These are phyloP conservation scores for Brassica incana DNA, from an alignment of 345 rosid genomes.

Conservation along the genomic window DNA sequence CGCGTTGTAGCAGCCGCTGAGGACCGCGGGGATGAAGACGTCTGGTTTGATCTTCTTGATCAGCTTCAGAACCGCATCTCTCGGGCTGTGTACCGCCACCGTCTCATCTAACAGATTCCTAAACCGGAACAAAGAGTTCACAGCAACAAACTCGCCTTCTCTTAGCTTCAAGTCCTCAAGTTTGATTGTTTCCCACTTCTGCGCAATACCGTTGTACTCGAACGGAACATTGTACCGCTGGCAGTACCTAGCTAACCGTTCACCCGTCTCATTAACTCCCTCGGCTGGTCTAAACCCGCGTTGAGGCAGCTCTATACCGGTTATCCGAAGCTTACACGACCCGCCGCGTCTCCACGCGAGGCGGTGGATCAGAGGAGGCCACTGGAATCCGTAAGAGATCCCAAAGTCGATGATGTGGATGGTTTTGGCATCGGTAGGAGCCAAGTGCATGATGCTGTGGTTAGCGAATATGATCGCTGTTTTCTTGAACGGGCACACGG, in stretches of 20 bases:
- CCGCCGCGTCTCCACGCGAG: slow-evolving; percentile 57
- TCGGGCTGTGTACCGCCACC: slow-evolving; percentile 53
- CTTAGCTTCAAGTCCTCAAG: slow-evolving; percentile 57
- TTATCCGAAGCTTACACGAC: slow-evolving; percentile 74
- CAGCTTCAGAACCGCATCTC: slow-evolving; percentile 54
- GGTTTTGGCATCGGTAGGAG: slow-evolving; percentile 43
- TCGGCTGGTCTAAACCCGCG: slow-evolving; percentile 79
- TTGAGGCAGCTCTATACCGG: slow-evolving; percentile 83
- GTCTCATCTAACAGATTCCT: slow-evolving; percentile 75
- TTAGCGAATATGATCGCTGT: slow-evolving; percentile 56
- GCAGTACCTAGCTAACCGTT: slow-evolving; percentile 66
- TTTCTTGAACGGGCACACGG: slow-evolving; percentile 62
- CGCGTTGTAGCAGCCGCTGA: slow-evolving; percentile 63
- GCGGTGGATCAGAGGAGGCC: slow-evolving; percentile 68
- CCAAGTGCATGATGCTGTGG: slow-evolving; percentile 44
- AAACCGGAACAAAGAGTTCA: slow-evolving; percentile 58
- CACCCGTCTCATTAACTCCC: slow-evolving; percentile 63
- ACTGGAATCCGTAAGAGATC: slow-evolving; percentile 75
- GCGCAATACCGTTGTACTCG: slow-evolving; percentile 68
- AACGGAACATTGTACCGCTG: slow-evolving; percentile 64
- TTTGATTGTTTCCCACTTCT: slow-evolving; percentile 71
- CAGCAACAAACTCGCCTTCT: slow-evolving; percentile 58
- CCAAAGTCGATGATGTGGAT: slow-evolving; percentile 88
- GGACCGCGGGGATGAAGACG: slow-evolving; percentile 48
- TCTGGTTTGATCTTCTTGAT: slow-evolving; percentile 61